Percentiles rank a stretch among this genome's conserved stretches.
Conservation (phyloP, 345 rosid species). For the Brassica carinata region DNA sequence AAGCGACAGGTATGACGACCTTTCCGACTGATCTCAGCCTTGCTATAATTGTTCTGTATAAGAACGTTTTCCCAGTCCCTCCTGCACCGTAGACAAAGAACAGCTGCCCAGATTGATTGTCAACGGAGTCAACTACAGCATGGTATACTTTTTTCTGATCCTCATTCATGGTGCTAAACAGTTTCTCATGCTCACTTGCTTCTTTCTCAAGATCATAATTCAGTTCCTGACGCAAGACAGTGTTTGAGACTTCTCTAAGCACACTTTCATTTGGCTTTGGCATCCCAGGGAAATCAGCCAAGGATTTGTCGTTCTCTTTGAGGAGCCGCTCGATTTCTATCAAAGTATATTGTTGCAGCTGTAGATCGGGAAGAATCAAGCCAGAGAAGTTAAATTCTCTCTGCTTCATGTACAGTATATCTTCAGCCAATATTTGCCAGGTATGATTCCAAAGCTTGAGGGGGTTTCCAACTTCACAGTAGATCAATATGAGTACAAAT, state of each 20-base stretch:
- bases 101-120: no score
- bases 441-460: neutral
- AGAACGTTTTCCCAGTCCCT: neutral
- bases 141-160: neutral
- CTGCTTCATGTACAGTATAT: neutral
- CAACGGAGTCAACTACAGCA: neutral
- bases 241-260: neutral
- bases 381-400: neutral
- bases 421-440: neutral
- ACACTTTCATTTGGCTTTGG: neutral
- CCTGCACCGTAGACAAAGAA: neutral
- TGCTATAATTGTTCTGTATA: neutral
- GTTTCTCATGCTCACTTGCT: neutral
- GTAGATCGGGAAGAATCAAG: neutral
- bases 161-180: neutral
- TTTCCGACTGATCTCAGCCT: neutral
- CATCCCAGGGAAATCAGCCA: neutral
- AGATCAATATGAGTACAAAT: neutral
- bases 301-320: neutral
- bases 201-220: neutral
- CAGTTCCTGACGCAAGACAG: neutral
- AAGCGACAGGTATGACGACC: neutral
- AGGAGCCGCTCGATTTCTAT: neutral
- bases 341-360: neutral
- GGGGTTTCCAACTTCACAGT: neutral